These are phyloP conservation scores for Mycena rebaudengoi DNA, from an alignment of 768 basidiomycete genomes.

Conservation along the genomic window DNA sequence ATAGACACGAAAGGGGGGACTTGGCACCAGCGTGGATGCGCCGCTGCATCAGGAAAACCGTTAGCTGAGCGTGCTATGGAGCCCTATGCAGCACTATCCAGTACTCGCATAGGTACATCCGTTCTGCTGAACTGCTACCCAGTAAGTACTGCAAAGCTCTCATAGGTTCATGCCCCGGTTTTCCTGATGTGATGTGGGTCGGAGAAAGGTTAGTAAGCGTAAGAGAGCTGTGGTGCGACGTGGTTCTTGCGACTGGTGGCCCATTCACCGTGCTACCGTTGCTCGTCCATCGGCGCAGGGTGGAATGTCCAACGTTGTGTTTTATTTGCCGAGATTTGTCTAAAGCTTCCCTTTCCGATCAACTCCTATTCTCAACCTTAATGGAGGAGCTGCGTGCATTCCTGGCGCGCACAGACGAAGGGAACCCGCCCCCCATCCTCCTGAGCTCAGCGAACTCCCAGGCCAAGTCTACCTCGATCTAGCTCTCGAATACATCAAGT, in stretches of 20 bases:
- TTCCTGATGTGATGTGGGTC: no score
- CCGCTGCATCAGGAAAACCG: no score
- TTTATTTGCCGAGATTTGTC: neutral
- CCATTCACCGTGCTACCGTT: conserved; percentile 77
- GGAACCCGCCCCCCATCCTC: neutral
- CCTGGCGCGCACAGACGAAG: neutral
- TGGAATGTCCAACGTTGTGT: conserved; percentile 5
- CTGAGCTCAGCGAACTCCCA: neutral
- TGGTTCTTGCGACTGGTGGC: conserved; percentile 73
- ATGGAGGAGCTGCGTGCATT: neutral
- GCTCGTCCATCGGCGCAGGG: conserved; percentile 57
- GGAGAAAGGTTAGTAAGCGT: no score
- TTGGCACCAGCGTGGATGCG: no score
- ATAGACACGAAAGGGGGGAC: no score
- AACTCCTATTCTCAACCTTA: neutral
- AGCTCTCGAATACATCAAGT: neutral
- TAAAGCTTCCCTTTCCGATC: neutral
- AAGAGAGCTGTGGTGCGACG: no score
- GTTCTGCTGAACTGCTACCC: no score
- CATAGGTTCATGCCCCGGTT: no score
- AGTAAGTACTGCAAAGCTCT: no score
- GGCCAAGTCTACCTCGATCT: neutral
- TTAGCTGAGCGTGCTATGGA: no score
- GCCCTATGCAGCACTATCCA: no score
- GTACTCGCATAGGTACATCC: no score